These are phyloP conservation scores for Calonectria hongkongensis DNA, from an alignment of 2,329 filamentous ascomycete species.

Conservation along the genomic window DNA sequence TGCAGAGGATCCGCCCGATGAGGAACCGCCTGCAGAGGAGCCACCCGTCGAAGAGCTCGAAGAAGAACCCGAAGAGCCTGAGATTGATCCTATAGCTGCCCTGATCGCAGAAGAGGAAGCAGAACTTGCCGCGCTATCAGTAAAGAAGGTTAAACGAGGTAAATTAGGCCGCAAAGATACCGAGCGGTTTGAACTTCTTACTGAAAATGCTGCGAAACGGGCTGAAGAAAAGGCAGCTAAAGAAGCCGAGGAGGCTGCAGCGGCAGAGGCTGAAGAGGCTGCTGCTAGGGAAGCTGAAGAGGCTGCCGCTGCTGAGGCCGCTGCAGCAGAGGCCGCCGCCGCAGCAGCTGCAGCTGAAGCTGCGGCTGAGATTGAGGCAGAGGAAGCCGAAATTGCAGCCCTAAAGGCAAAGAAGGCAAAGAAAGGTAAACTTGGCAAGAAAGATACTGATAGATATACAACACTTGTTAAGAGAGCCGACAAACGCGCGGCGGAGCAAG, in stretches of 20 bases:
- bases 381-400: conserved; percentile 64
- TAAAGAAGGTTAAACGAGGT: conserved; percentile 61
- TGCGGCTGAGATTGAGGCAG: conserved; percentile 53
- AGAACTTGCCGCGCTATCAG: conserved; percentile 62
- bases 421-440: conserved; percentile 56
- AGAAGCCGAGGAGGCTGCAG: conserved; percentile 28
- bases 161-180: conserved; percentile 52
- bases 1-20: conserved; percentile 26
- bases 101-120: conserved; percentile 50
- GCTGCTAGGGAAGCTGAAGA: conserved; percentile 53
- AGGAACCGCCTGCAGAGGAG: conserved; percentile 36
- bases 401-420: conserved; percentile 61
- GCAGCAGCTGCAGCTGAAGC: conserved; percentile 35
- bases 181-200: conserved; percentile 45
- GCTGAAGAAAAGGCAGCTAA: conserved; percentile 45
- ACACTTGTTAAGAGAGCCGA: conserved; percentile 43
- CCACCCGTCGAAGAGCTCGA: conserved; percentile 47
- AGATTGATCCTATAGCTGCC: conserved; percentile 4
- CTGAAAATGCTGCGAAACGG: conserved; percentile 52
- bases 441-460: conserved; percentile 49
- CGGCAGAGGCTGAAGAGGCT: conserved; percentile 39
- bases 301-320: conserved; percentile 55
- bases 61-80: conserved; percentile 35
- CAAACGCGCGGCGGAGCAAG: conserved; percentile 44
- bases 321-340: neutral